Evolutionary conservation across 75 land plant species (phyloP).

Genomic region (Sequoia sempervirens): DNA sequence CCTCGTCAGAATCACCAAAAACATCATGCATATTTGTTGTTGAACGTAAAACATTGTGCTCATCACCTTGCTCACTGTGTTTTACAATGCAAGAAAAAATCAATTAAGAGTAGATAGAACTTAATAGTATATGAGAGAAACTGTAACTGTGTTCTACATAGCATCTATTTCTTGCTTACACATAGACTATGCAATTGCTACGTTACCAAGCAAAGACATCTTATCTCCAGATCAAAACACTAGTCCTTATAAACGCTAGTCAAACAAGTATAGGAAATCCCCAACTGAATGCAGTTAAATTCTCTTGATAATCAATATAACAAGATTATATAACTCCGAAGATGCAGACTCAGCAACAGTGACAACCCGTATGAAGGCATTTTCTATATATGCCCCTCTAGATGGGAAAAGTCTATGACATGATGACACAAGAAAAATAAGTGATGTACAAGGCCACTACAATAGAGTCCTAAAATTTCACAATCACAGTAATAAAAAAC

Average conservation of each 20-base stretch:
- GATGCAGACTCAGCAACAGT: background rate
- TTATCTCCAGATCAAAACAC: background rate
- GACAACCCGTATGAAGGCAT: background rate
- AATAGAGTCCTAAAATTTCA: background rate
- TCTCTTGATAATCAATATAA: background rate
- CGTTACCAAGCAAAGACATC: background rate
- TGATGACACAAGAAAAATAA: background rate
- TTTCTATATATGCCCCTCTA: background rate
- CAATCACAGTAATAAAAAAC: background rate
- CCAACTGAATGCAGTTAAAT: background rate
- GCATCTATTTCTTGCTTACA: background rate
- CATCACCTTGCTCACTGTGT: slow-evolving; percentile 55
- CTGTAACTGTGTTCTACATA: background rate
- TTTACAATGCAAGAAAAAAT: slow-evolving; percentile 1
- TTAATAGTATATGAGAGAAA: background rate
- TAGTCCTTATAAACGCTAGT: background rate
- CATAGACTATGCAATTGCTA: background rate
- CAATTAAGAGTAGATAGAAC: background rate
- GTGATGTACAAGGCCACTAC: background rate
- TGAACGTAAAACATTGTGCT: slow-evolving; percentile 27
- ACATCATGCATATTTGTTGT: slow-evolving; percentile 80
- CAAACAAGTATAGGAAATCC: background rate
- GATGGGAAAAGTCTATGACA: background rate
- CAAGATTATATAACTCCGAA: background rate
- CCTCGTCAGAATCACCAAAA: slow-evolving; percentile 98